These are phyloP conservation scores for Phytophthora idaei DNA, from an alignment of 352 stramenopile species.

Conservation along the genomic window DNA sequence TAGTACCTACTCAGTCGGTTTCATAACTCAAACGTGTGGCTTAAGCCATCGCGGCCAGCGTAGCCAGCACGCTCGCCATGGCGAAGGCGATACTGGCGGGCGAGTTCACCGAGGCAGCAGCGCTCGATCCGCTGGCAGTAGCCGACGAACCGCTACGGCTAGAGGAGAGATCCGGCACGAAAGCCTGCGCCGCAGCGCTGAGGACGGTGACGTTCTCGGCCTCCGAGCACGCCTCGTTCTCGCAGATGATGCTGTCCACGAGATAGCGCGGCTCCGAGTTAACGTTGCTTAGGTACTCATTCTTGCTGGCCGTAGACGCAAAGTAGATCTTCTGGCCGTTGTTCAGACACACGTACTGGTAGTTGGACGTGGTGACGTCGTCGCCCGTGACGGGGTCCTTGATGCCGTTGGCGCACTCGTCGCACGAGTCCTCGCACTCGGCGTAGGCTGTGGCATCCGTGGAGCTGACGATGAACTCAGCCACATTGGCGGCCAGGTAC, in stretches of 20 bases:
- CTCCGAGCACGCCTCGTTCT: conserved; percentile 55
- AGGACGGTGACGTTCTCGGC: conserved; percentile 59
- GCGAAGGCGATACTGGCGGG: conserved; percentile 14
- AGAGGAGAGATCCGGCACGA: conserved; percentile 32
- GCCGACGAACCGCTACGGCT: conserved; percentile 28
- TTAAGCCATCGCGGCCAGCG: conserved; percentile 23
- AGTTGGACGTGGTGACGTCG: conserved; percentile 59
- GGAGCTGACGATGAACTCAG: conserved; percentile 49
- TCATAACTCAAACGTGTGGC: conserved; percentile 1
- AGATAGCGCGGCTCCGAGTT: conserved; percentile 57
- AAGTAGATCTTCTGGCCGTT: conserved; percentile 90
- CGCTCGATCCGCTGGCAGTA: conserved; percentile 34
- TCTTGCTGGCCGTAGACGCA: conserved; percentile 59
- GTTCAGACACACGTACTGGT: conserved; percentile 70
- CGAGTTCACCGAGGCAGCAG: conserved; percentile 20
- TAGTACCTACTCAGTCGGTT: conserved; percentile 7
- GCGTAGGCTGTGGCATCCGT: conserved; percentile 37
- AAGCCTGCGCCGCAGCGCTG: conserved; percentile 46
- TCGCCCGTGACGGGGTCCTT: conserved; percentile 72
- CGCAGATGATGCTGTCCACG: conserved; percentile 69
- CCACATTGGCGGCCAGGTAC: conserved; percentile 76
- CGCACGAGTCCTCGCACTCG: conserved; percentile 46
- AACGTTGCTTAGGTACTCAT: conserved; percentile 65
- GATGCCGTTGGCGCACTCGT: conserved; percentile 56
- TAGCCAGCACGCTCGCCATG: conserved; percentile 23